Base-by-base conservation (phyloP, 805 yeast species). In the Candida arabinofermentans region DNA sequence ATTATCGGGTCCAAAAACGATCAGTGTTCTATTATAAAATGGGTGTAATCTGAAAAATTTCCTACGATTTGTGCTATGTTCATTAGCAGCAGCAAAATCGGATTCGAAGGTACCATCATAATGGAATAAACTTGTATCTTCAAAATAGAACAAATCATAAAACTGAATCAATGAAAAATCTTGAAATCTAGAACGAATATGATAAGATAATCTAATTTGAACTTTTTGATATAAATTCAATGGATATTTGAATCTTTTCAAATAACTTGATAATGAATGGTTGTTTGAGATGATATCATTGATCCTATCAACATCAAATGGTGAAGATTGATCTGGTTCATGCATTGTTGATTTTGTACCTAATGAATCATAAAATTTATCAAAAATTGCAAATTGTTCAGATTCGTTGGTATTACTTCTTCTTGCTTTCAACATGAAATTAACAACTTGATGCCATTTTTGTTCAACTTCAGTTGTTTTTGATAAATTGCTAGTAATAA, bases 401-500 rank as follows among this genome's bases (percentile, higher is more conserved):
- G 22, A 21, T 2, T 29, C 39, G 2, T 9, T 18, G 2, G 8
- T 29, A 6, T 40, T 37, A 5, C 12, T 26, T 7, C 31, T 29
- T 27, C 41, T 34, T 5, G 36, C 37, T 33, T 30, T 42, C 17
- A 49, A 27, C 32, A 42, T 42, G 22, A 48, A 34, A 34, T 44
- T 40, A 12, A 53, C 36, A 16, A 54, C 56, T 19, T 40, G 44
- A 13, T 49, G 44, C 22, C 41, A 40, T 32, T 47, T 45, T 18
- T 50, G 36, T 19, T 43, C 47, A 3, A 33, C 24, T 14, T 46
- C 53, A 14, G 49, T 42, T 12, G 47, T 49, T 21, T 45, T 36
- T 8, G 51, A 82, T 55, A 89, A 74, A 44, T 88, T 79, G 46
- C 77, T 79, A 2, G 90, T 84, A 56, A 88, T 86, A 21, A 88